Base-by-base conservation (phyloP, 371 early-diverging fungal genomes). In the Mortierella sp. region DNA sequence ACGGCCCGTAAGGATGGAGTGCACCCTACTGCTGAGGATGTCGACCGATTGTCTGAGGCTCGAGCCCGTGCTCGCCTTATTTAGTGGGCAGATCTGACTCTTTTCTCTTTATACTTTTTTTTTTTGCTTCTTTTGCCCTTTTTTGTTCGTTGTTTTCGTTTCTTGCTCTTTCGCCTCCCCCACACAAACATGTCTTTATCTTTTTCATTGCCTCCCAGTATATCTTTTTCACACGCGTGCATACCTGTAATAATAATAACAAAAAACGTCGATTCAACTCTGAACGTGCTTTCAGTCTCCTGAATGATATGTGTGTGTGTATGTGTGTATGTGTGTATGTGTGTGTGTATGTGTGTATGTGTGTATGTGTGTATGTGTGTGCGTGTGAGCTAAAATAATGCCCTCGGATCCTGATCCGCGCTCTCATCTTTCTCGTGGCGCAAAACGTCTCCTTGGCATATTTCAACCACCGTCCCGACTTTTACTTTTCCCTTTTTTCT, bases 1-100 rank as follows among this genome's bases (percentile, higher is more conserved):
- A 74, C 83, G n/a, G 79, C 70, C 11, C 76, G 83, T 35, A 41
- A 60, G 14, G 83, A 83, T 74, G 83, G 80, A 4, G 58, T 83
- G 43, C 83, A 83, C n/a, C 83, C 83, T n/a, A 74, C 77, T 4
- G 27, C 46, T 14, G 65, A 76, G 38, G 83, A 83, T 65, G 63
- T 70, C 0, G 29, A 79, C 18, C 68, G 80, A 46, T 46, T 83
- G 55, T 79, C 76, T 4, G 83, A 79, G 65, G 83, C 83, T 6
- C 44, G 75, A 41, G 83, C 83, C 10, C 70, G 83, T 51, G 83
- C 83, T 29, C 79, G 51, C 41, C 70, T 80, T 71, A 72, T 77
- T n/a, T 68, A 68, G 11, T 8, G 10, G 41, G 27, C 10, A 43
- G 1, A 49, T 32, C 14, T 14, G 46, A 27, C 60, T 43, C 10